phyloP scores from a whole-genome alignment of 768 basidiomycete species.

The Scleroderma citrinum region DNA sequence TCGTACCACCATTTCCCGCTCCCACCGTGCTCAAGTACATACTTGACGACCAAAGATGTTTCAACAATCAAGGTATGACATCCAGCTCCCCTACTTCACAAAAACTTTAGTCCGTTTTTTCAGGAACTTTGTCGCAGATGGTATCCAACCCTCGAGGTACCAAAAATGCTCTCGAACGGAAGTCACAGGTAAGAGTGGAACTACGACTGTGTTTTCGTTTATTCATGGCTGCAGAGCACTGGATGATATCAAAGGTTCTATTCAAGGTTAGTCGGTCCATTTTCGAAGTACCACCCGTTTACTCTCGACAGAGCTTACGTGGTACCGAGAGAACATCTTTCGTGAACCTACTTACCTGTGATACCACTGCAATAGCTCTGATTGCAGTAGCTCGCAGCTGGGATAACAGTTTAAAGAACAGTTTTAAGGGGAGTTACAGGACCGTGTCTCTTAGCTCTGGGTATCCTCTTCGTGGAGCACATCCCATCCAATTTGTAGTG shows the following conservation, averaged over 20 bases:
- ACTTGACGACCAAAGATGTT: constrained; percentile 47
- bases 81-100: background rate
- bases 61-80: constrained; percentile 70
- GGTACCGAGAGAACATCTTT: constrained; percentile 77
- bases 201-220: background rate
- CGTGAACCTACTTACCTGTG: constrained; percentile 27
- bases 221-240: constrained; percentile 50
- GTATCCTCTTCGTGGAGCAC: no score
- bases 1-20: background rate
- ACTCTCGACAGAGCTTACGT: constrained; percentile 55
- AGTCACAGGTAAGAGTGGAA: constrained; percentile 49
- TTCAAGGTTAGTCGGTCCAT: constrained; percentile 44
- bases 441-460: no score
- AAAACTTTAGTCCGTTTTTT: background rate
- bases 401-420: background rate
- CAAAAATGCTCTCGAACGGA: constrained; percentile 28
- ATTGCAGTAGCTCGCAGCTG: background rate
- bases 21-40: background rate
- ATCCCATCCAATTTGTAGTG: no score
- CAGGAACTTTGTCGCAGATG: constrained; percentile 74
- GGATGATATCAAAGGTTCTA: constrained; percentile 75
- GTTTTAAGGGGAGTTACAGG: no score
- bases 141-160: constrained; percentile 41
- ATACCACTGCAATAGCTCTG: background rate
- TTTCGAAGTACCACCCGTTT: constrained; percentile 1